A percentile compares a stretch with the other conserved stretches of the same genome.
Evolutionary conservation across 495 filamentous ascomycete species (phyloP).

Genomic region (Staphylotrichum tortipilum): DNA sequence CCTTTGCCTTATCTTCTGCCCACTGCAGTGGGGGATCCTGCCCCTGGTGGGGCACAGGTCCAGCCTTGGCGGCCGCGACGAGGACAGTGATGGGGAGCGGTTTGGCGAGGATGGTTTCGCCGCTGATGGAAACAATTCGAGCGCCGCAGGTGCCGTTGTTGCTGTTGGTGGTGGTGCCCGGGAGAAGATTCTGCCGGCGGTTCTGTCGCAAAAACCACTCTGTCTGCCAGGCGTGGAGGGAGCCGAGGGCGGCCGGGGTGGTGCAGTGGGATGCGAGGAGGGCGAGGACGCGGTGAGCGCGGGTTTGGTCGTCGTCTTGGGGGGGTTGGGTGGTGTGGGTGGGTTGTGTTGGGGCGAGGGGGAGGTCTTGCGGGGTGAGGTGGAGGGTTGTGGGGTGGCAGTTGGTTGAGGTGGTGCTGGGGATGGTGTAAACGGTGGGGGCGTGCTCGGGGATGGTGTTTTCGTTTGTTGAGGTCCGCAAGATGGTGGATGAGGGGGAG

Average conservation of each 20-base stretch:
- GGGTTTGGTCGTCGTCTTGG: slow-evolving; percentile 31
- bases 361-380: background rate
- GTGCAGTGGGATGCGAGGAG: slow-evolving; percentile 40
- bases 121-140: no score
- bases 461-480: background rate
- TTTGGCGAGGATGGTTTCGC: no score
- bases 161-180: no score
- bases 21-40: no score
- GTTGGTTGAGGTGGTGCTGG: background rate
- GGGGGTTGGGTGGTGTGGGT: background rate
- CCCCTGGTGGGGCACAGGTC: no score
- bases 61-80: no score
- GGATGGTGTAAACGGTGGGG: background rate
- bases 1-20: no score
- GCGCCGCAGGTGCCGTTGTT: no score
- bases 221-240: slow-evolving; percentile 40
- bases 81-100: no score
- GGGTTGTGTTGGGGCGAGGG: background rate
- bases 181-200: no score
- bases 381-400: background rate
- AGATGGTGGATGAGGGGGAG: background rate
- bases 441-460: background rate
- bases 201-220: no score
- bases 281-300: slow-evolving; percentile 39
- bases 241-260: slow-evolving; percentile 41